Conservation (phyloP, 495 filamentous ascomycete species). For the Rhypophila decipiens region DNA sequence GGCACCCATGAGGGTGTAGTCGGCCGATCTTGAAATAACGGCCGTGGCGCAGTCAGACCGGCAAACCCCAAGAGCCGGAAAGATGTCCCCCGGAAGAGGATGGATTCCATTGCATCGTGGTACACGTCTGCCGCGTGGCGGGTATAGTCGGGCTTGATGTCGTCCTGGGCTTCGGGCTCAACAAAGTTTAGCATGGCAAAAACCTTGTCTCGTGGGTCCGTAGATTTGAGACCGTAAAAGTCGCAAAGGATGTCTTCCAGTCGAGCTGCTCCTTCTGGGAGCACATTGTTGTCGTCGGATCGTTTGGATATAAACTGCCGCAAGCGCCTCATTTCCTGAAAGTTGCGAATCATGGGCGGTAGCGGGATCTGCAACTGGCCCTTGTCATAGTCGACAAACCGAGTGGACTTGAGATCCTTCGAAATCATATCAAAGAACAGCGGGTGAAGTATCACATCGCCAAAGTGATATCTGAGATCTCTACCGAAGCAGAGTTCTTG, state of each 20-base stretch:
- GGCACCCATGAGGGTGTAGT: neutral
- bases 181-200: slow-evolving; percentile 1
- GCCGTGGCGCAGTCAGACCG: neutral
- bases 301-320: neutral
- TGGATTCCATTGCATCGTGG: neutral
- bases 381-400: neutral
- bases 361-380: neutral
- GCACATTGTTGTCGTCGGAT: neutral
- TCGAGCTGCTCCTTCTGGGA: neutral
- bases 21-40: neutral
- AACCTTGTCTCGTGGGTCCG: neutral
- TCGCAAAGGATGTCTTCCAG: slow-evolving; percentile 2
- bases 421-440: neutral
- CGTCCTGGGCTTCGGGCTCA: neutral
- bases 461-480: neutral
- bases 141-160: slow-evolving; percentile 1
- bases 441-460: neutral
- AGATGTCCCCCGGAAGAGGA: neutral
- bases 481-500: slow-evolving; percentile 1
- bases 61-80: neutral
- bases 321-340: neutral
- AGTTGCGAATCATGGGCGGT: slow-evolving; percentile 1
- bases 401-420: neutral
- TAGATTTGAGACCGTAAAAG: neutral
- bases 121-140: neutral